Percentiles rank a stretch among this genome's conserved stretches.
Evolutionary conservation across 176 grass and related monocot genomes (phyloP).

Genomic region (Aegilops longissima): DNA sequence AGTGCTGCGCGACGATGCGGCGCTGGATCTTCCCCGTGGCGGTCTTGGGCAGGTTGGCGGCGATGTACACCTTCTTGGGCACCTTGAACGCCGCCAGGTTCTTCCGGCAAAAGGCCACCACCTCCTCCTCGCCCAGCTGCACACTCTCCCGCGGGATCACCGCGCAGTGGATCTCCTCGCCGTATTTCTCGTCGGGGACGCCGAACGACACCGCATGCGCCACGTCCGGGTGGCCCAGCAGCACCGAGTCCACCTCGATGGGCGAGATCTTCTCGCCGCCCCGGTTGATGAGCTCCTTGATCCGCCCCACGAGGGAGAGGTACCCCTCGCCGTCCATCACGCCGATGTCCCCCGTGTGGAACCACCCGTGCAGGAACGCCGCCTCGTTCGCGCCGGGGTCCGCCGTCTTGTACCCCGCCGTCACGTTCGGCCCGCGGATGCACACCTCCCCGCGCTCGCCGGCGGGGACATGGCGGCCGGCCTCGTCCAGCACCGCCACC

Average conservation of each 20-base stretch:
- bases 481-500: conserved; percentile 68
- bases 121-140: conserved; percentile 45
- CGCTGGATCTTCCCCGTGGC: conserved; percentile 96
- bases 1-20: conserved; percentile 75
- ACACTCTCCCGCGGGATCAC: conserved; percentile 43
- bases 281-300: conserved; percentile 98
- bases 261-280: conserved; percentile 99
- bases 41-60: conserved; percentile 82
- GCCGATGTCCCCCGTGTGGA: conserved; percentile 94
- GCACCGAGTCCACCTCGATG: conserved; percentile 92
- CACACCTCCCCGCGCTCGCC: conserved; percentile 72
- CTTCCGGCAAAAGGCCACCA: conserved; percentile 55
- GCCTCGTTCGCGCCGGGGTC: conserved; percentile 59
- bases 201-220: conserved; percentile 81
- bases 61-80: conserved; percentile 88
- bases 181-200: conserved; percentile 82
- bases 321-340: conserved; percentile 59
- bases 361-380: conserved; percentile 81
- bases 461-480: background rate
- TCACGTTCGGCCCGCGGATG: conserved; percentile 74
- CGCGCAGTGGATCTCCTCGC: conserved; percentile 99
- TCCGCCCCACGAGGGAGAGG: conserved; percentile 69
- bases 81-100: conserved; percentile 90
- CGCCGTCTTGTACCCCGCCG: conserved; percentile 57
- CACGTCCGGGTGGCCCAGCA: conserved; percentile 57